Percentiles rank a stretch among this genome's conserved stretches.
phyloP scores from a whole-genome alignment of 148 eudicot genomes.

The Diospyros lotus region DNA sequence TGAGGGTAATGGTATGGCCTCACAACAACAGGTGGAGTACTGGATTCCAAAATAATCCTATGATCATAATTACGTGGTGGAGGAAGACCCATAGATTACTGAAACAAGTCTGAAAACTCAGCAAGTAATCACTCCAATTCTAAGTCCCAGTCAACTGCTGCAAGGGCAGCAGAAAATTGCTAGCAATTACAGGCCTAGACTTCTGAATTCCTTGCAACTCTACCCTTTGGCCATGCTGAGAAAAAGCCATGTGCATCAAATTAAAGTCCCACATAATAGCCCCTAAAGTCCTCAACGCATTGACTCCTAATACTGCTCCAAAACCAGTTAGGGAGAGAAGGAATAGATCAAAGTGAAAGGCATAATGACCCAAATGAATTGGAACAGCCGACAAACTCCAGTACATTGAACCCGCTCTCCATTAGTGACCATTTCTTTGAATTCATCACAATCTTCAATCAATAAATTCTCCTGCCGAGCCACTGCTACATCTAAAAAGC shows the following conservation, averaged over 20 bases:
- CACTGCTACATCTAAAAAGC: neutral
- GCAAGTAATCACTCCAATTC: too few species aligned
- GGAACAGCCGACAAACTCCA: neutral
- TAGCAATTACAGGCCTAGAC: too few species aligned
- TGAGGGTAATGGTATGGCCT: neutral
- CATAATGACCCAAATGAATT: neutral
- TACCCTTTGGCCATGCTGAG: too few species aligned
- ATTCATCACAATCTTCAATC: neutral
- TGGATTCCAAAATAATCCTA: neutral
- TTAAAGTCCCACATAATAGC: too few species aligned
- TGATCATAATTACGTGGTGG: neutral
- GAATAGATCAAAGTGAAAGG: neutral
- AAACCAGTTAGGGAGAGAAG: too few species aligned
- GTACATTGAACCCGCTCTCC: neutral
- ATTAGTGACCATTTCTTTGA: constrained; percentile 4
- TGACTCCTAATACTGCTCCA: too few species aligned
- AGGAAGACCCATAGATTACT: too few species aligned
- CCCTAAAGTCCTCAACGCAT: too few species aligned
- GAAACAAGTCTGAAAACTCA: too few species aligned
- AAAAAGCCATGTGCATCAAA: too few species aligned
- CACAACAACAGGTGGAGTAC: neutral
- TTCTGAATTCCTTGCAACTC: too few species aligned
- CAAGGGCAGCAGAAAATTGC: neutral
- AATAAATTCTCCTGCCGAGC: neutral
- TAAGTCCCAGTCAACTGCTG: neutral